Conservation (phyloP, 1,284 basidiomycete species). For the Rhodofomes roseus region DNA sequence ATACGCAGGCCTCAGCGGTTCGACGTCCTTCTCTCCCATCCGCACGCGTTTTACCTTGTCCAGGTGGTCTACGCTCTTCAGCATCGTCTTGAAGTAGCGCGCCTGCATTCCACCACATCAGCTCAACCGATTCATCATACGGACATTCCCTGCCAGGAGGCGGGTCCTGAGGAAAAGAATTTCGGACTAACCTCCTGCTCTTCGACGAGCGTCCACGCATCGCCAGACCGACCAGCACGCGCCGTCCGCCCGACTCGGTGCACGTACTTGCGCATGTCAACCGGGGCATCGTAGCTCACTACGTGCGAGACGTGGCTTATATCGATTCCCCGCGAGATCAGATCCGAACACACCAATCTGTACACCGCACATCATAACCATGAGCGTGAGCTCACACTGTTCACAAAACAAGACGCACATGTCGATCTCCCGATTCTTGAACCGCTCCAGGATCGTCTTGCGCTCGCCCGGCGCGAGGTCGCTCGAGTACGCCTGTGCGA, state of each 20-base stretch:
- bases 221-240: constrained; percentile 81
- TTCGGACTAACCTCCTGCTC: constrained; percentile 76
- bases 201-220: constrained; percentile 94
- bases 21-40: constrained; percentile 63
- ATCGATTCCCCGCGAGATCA: constrained; percentile 97
- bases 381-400: not conserved
- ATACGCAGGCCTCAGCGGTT: constrained; percentile 56
- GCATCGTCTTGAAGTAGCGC: constrained; percentile 84
- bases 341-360: constrained; percentile 91
- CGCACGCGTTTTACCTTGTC: constrained; percentile 70
- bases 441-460: constrained; percentile 74
- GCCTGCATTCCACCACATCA: constrained; percentile 46
- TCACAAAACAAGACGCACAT: constrained; percentile 50
- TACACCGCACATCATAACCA: too few species aligned
- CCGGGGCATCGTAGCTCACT: constrained; percentile 90
- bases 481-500: constrained; percentile 79
- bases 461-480: constrained; percentile 78
- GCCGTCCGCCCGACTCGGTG: constrained; percentile 96
- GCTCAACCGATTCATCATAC: not conserved
- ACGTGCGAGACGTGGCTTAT: constrained; percentile 90
- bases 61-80: constrained; percentile 75
- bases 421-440: constrained; percentile 79
- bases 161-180: not conserved
- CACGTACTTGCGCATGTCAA: constrained; percentile 98
- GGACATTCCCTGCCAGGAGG: not conserved